Evolutionary conservation across 176 grass and related monocot species (phyloP).

Genomic region (Oryza officinalis): DNA sequence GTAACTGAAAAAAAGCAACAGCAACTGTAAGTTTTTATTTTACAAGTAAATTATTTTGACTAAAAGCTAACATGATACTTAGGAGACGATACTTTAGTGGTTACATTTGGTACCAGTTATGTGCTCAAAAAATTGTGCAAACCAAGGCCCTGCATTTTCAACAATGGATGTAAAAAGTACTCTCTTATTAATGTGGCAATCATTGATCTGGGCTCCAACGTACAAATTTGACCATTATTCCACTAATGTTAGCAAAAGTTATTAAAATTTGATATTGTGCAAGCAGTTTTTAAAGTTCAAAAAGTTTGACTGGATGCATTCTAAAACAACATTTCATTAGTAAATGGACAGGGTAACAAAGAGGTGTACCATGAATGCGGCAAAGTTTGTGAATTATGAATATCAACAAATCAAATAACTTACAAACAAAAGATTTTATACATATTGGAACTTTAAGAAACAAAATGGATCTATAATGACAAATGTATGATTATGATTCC

Average conservation of each 20-base stretch:
- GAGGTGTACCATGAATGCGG: not conserved
- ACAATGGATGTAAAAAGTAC: not conserved
- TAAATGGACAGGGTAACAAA: not conserved
- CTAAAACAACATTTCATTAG: not conserved
- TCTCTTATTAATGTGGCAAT: no score
- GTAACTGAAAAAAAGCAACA: constrained; percentile 64
- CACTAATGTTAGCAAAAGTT: not conserved
- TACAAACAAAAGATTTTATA: no score
- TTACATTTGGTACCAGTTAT: not conserved
- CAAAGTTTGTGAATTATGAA: not conserved
- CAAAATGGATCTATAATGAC: not conserved
- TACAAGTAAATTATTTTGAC: constrained; percentile 12
- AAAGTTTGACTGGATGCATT: not conserved
- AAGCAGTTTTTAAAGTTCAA: not conserved
- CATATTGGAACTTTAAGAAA: not conserved
- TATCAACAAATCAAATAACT: not conserved
- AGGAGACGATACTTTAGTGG: not conserved
- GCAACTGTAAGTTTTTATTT: not conserved
- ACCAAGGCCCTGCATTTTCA: not conserved
- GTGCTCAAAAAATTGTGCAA: not conserved
- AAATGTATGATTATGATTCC: not conserved
- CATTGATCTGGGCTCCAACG: not conserved
- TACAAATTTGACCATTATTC: not conserved
- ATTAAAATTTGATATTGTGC: not conserved
- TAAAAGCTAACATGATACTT: constrained; percentile 11